Evolutionary conservation across 306 rosid genomes (phyloP).

Genomic region (Lathyrus oleraceus): DNA sequence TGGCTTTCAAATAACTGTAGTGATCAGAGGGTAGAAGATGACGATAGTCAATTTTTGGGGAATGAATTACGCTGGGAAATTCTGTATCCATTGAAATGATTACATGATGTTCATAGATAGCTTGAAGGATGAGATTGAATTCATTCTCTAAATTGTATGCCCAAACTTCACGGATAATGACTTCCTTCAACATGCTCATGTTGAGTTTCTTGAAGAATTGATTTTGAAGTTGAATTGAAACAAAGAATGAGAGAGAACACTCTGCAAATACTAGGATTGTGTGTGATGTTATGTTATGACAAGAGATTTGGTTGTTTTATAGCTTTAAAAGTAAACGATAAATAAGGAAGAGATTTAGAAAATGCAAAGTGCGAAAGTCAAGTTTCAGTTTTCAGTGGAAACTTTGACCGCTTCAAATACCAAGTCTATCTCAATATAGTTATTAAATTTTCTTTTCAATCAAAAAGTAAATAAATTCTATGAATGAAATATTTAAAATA

Average conservation of each 20-base stretch:
- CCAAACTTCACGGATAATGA: neutral
- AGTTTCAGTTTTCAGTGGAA: too few species aligned
- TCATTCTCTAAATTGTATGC: neutral
- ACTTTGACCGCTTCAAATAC: too few species aligned
- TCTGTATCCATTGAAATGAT: neutral
- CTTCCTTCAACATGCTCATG: neutral
- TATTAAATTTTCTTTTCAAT: too few species aligned
- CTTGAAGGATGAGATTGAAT: neutral
- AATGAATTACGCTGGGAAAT: neutral
- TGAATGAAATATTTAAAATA: too few species aligned
- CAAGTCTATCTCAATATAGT: too few species aligned
- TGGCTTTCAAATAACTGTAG: slow-evolving; percentile 33
- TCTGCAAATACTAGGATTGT: neutral
- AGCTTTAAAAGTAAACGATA: neutral
- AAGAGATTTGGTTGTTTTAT: neutral
- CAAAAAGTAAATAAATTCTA: too few species aligned
- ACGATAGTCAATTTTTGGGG: neutral
- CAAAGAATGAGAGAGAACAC: neutral
- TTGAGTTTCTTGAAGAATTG: neutral
- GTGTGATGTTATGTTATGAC: neutral
- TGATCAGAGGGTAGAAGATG: neutral
- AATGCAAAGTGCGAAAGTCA: too few species aligned
- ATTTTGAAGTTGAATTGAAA: neutral
- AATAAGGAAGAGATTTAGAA: neutral
- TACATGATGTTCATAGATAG: neutral